phyloP scores from a whole-genome alignment of 306 rosid species.

The Oxytropis ochrocephala region DNA sequence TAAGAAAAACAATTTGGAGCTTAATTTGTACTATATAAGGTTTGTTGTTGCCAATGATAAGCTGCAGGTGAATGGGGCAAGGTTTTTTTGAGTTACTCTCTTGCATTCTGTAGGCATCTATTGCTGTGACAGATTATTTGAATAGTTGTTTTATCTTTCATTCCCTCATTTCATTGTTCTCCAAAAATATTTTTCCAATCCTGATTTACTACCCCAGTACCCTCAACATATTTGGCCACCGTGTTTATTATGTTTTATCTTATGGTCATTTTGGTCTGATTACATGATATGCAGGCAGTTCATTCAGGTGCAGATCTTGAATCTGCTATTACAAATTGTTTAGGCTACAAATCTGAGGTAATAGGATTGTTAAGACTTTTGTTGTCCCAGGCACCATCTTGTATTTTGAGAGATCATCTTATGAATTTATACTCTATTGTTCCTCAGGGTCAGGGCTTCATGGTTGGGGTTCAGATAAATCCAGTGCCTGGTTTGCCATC shows the following conservation, averaged over 20 bases:
- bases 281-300: constrained; percentile 65
- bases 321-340: constrained; percentile 75
- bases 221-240: constrained; percentile 18
- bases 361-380: constrained; percentile 12
- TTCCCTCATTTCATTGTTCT: constrained; percentile 5
- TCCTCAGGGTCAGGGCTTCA: constrained; percentile 97
- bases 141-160: not conserved
- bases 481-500: constrained; percentile 88
- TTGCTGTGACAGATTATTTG: constrained; percentile 16
- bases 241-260: constrained; percentile 4
- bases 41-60: constrained; percentile 12
- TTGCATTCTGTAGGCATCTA: not conserved
- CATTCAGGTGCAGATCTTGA: constrained; percentile 99
- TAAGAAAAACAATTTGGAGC: constrained; percentile 9
- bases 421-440: constrained; percentile 4
- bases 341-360: constrained; percentile 93
- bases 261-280: constrained; percentile 6
- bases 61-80: not conserved
- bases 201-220: not conserved
- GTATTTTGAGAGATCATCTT: constrained; percentile 15
- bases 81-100: constrained; percentile 3
- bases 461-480: constrained; percentile 96
- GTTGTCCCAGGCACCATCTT: constrained; percentile 12
- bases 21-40: not conserved
- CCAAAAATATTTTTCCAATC: constrained; percentile 15